Base-by-base conservation (phyloP, 2,329 filamentous ascomycete species). In the Botrytis cinerea region DNA sequence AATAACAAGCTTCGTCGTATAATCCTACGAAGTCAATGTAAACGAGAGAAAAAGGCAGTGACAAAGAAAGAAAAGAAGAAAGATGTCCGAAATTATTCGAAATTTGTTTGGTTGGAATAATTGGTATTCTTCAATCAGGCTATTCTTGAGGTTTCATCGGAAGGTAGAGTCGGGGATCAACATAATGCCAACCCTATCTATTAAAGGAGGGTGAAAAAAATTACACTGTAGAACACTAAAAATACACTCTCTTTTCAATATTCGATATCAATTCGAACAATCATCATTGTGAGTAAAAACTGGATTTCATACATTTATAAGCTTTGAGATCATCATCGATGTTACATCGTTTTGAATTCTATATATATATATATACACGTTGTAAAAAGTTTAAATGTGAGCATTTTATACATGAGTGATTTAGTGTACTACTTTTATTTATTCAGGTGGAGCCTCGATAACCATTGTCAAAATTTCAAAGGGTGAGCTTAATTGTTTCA, bases 21-120 rank as follows among this genome's bases (percentile, higher is more conserved):
- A 60, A 72, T 60, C 70, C 62, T 72, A 43, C 70, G 40, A 68
- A 68, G 40, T 25, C 46, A 64, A 59, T 32, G 68, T n/a, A 66
- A n/a, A 43, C 54, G 22, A 48, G 51, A 20, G 18, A 20, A n/a
- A 28, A 10, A 7, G 32, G 25, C 43, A 63, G 25, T 6, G n/a
- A 63, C n/a, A 40, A 28, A 68, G 46, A 48, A 38, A 14, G 6
- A 20, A 43, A 28, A 57, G 35, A 25, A 57, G 38, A 57, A 57
- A 18, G n/a, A 28, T 32, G 10, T 45, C 35, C 35, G 66, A 43
- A 16, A 10, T 57, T 57, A 32, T 57, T 60, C 16, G 43, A 71
- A 22, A 71, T 22, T 40, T 43, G 43, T 57, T 25, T 68, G 66
- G 35, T 68, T 57, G 66, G 48, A 68, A 43, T 45, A 43, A 68